Base-by-base conservation (phyloP, 805 yeast genomes). In the Torulaspora maleeae region DNA sequence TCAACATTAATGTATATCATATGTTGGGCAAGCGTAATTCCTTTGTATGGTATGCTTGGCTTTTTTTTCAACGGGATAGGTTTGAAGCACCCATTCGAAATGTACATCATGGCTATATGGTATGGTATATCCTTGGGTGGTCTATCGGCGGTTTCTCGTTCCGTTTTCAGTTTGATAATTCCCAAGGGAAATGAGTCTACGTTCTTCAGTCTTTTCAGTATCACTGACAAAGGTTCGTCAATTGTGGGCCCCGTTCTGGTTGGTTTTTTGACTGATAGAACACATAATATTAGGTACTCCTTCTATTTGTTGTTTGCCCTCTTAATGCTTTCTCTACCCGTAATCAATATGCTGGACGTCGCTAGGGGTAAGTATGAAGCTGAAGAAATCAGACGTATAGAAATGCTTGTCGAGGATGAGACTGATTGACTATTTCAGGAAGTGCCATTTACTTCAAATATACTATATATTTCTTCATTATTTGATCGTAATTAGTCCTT, bases 141-240 rank as follows among this genome's bases (percentile, higher is more conserved):
- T 0, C 64, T 86, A 19, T 75, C 84, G 7, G 82, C 91, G 0
- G 71, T 82, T 1, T 77, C 88, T 22, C 71, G 93, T 38, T 80
- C 89, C 1, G 68, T 83, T 3, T 85, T 79, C 60, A 75, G 86
- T 27, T 61, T 82, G 58, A 72, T 85, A 43, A 82, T 85, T 36
- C 95, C 95, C 15, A 72, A 68, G 37, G 93, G 93, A 5, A 79
- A 77, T 54, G 95, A 86, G 58, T 78, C 83, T 3, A 78, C 83
- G 5, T 85, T 84, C 58, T 85, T 86, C 64, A 82, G 91, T 11
- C 67, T 85, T 35, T 86, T 80, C 63, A 77, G 86, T 33, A 79
- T 85, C 32, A 86, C 95, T 1, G 93, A 85, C 62, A 85, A 86
- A 58, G 91, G 93, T 2, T 80, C 87, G 4, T 80, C 87, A 0